These are phyloP conservation scores for Ammopiptanthus mongolicus DNA, from an alignment of 306 rosid genomes.

Conservation along the genomic window DNA sequence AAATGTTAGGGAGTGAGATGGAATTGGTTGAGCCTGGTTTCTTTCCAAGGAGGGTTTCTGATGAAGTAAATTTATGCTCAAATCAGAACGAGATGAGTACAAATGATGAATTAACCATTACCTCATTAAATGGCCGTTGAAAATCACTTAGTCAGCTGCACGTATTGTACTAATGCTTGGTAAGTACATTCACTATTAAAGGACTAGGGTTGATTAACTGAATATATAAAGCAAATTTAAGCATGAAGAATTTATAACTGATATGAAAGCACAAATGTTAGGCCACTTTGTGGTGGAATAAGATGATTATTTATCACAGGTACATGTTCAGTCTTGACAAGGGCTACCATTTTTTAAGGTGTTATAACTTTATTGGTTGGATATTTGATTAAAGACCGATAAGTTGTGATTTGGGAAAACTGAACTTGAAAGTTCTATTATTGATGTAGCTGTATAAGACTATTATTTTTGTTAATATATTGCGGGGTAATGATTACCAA, in stretches of 20 bases:
- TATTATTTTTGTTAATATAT: not conserved
- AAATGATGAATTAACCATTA: not conserved
- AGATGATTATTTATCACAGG: not conserved
- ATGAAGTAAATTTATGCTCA: not conserved
- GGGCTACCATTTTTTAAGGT: not conserved
- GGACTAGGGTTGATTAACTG: too few relatives aligned
- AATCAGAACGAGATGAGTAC: not conserved
- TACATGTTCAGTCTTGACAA: not conserved
- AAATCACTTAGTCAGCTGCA: not conserved
- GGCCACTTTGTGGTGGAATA: not conserved
- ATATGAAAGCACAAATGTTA: not conserved
- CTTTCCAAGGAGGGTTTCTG: not conserved
- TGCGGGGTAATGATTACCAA: not conserved
- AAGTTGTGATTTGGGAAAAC: too few relatives aligned
- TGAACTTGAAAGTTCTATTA: too few relatives aligned
- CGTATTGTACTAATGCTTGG: not conserved
- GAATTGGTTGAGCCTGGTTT: conserved; percentile 34
- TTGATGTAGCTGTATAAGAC: too few relatives aligned
- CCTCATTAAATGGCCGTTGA: not conserved
- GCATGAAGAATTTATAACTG: not conserved
- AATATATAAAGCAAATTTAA: too few relatives aligned
- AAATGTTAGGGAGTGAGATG: conserved; percentile 30
- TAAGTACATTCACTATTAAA: not conserved
- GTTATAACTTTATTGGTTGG: not conserved
- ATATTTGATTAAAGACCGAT: not conserved